Evolutionary conservation across 2,329 filamentous ascomycete species (phyloP), one percentile per base, ranked within the genome.

Genomic region (Ceratocystis huliohia): DNA sequence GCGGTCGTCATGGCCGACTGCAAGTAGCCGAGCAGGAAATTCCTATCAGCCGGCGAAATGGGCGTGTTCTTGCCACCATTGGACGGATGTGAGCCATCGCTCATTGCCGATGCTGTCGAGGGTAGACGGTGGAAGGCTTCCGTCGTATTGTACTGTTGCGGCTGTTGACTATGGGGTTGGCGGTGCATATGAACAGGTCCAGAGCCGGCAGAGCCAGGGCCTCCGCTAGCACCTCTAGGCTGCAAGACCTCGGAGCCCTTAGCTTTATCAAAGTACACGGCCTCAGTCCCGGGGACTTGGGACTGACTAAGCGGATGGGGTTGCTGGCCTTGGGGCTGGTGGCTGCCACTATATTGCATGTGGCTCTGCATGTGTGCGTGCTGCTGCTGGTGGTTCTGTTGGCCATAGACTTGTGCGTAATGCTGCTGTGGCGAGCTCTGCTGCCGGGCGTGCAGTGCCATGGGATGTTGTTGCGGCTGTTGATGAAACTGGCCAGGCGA

Each of bases 11-110:
- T 79, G 2, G 80, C 78, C 30, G 78, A 79, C 69, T 89, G 84
- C 71, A 95, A 76, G 73, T 91, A 94, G 8, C 83, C 87, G 64
- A 94, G 78, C 72, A 95, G 76, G 71, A 94, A 94, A 17, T 81
- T 86, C 72, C 88, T 87, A 70, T 94, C 86, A 0, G 84, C 87
- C 0, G 88, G 83, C 3, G 86, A 88, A 57, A 85, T 84, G 13
- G 82, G 78, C 41, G 79, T 79, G 17, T 50, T 50, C 71, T 81
- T 78, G 20, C 78, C 78, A 10, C 80, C 59, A 6, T 77, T 50
- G 79, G 76, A 46, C 76, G 76, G 28, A 70, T 73, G 70, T 1
- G 62, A 68, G 6, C 66, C 70, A 28, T 77, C 76, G 13, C 75
- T 76, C 33, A 71, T 72, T 8, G 74, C 75, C 64, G 79, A 78